phyloP scores from a whole-genome alignment of 495 filamentous ascomycete species.

The Aspergillus coremiiformis region DNA sequence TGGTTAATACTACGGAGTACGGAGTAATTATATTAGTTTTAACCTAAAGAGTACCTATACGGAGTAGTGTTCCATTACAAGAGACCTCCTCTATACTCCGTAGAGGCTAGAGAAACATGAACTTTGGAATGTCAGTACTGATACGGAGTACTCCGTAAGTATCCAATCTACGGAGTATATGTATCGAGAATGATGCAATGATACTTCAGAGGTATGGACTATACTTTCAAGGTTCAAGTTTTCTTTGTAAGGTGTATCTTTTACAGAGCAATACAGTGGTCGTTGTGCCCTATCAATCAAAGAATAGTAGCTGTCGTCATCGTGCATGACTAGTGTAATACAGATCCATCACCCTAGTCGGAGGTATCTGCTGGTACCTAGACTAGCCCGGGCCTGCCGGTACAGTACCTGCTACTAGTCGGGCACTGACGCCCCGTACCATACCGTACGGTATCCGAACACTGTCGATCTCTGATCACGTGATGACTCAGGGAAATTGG shows the following conservation, averaged over 20 bases:
- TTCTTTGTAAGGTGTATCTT: neutral
- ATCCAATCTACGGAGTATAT: no score
- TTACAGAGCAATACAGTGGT: neutral
- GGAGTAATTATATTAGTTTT: no score
- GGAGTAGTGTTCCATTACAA: no score
- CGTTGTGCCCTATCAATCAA: conserved; percentile 4
- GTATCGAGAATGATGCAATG: no score
- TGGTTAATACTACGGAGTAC: no score
- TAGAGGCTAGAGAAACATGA: neutral
- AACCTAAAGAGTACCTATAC: no score
- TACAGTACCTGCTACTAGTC: no score
- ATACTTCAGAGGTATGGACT: no score
- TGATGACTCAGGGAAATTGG: neutral
- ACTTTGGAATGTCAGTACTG: neutral
- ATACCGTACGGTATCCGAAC: neutral
- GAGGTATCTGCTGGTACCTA: no score
- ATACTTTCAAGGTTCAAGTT: no score
- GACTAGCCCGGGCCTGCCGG: no score
- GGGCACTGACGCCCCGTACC: neutral
- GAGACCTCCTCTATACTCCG: neutral
- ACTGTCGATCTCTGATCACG: conserved; percentile 4
- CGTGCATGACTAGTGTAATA: conserved; percentile 10
- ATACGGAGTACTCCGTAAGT: no score
- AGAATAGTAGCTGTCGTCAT: conserved; percentile 9
- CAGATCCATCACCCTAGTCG: neutral